Percentiles rank a stretch among this genome's conserved stretches.
These are phyloP conservation scores for Pseudevernia furfuracea DNA, from an alignment of 495 filamentous ascomycete species.

Conservation along the genomic window DNA sequence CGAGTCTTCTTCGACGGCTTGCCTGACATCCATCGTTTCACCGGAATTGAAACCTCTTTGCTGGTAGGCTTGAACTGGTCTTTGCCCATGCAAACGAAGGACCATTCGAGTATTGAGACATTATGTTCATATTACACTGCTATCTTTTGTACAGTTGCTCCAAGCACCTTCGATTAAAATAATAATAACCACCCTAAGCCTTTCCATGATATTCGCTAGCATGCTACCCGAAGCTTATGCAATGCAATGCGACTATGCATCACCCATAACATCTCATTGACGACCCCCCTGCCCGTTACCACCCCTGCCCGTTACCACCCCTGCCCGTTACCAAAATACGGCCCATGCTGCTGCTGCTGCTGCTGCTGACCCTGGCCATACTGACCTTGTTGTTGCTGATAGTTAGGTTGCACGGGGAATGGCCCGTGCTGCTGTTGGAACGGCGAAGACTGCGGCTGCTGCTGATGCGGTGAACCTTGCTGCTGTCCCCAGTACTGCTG, in stretches of 20 bases:
- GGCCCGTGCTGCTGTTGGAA: constrained; percentile 29
- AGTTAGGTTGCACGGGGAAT: constrained; percentile 35
- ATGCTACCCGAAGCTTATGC: constrained; percentile 7
- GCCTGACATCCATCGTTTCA: not conserved
- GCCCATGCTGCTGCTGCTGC: constrained; percentile 26
- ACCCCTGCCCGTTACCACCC: too few species aligned
- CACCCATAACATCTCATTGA: not conserved
- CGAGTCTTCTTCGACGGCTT: not conserved
- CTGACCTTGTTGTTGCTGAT: constrained; percentile 24
- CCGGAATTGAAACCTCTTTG: not conserved
- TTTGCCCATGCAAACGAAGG: not conserved
- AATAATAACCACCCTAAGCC: not conserved
- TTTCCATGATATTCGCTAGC: not conserved
- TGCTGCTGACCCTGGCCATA: constrained; percentile 28
- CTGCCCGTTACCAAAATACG: constrained; percentile 24
- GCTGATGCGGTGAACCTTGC: constrained; percentile 17
- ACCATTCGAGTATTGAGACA: not conserved
- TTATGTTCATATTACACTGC: not conserved
- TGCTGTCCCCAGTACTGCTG: constrained; percentile 23
- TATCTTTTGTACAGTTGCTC: not conserved
- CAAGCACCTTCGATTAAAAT: not conserved
- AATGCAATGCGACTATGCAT: constrained; percentile 1
- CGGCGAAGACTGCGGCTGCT: constrained; percentile 18
- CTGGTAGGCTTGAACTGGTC: not conserved
- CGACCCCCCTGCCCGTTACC: constrained; percentile 17